Base-by-base conservation (phyloP, 2,329 filamentous ascomycete genomes). In the Hymenoscyphus infarciens region DNA sequence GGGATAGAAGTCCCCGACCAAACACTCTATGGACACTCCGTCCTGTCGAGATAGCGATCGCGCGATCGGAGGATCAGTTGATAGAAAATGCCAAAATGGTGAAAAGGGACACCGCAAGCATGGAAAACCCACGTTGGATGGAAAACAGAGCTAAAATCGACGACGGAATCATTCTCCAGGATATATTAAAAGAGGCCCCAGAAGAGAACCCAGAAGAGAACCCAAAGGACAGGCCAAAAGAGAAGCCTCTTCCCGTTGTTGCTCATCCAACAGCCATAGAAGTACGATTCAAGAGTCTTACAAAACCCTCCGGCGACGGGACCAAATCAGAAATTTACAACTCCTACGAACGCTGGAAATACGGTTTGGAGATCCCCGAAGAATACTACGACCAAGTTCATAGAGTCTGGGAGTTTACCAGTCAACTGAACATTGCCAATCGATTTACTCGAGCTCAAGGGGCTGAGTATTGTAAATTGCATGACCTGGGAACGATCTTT, bases 1-100 rank as follows among this genome's bases (percentile, higher is more conserved):
- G 19, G 19, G 54, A 63, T 27, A 22, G 61, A 29, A 56, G 53
- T 35, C 61, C 61, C 13, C n/a, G 33, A 25, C 57, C 54, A 22
- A 53, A 60, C 16, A 57, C 54, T 15, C 38, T 57, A 13, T 1
- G 39, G 19, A 11, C 35, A 4, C 27, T 53, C 45, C 29, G 29
- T n/a, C 1, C n/a, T 4, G 27, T 11, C n/a, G 54, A 52, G 22
- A 15, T n/a, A 49, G 38, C 52, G 5, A 8, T 27, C 10, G 25
- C 27, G 16, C 56, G 22, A 33, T 13, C 29, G 13, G 33, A 58
- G 19, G 10, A 8, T 15, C 11, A 19, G 38, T 27, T 2, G 56
- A 16, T 22, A 19, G 33, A 29, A 29, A 22, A 45, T 49, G 38
- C 8, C 19, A 49, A 31, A 22, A 49, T 29, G 13, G 13, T 6